These are phyloP conservation scores for Multifurca ochricompacta DNA, from an alignment of 768 basidiomycete species.

Conservation along the genomic window DNA sequence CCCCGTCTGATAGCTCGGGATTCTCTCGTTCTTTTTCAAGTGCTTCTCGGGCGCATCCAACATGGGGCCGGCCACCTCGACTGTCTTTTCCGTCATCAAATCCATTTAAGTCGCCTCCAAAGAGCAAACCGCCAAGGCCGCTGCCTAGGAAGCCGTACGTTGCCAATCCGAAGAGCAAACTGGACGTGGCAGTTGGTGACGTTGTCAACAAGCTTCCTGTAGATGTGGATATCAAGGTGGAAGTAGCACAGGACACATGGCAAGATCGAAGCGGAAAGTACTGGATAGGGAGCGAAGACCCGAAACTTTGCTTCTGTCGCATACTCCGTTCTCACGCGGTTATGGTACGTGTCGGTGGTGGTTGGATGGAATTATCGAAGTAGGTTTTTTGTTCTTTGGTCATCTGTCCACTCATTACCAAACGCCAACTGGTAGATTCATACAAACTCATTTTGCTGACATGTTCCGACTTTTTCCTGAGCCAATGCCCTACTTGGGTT, in stretches of 20 bases:
- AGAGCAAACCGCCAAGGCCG: slow-evolving; percentile 29
- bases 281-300: slow-evolving; percentile 91
- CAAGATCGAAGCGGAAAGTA: slow-evolving; percentile 91
- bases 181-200: slow-evolving; percentile 88
- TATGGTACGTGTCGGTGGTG: slow-evolving; percentile 95
- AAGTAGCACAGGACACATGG: slow-evolving; percentile 79
- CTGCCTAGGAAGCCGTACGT: slow-evolving; percentile 62
- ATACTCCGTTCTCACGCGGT: slow-evolving; percentile 88
- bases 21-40: slow-evolving; percentile 41
- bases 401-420: not conserved
- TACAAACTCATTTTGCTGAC: slow-evolving; percentile 79
- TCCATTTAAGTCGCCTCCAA: slow-evolving; percentile 39
- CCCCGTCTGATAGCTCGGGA: slow-evolving; percentile 51
- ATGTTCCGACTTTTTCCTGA: slow-evolving; percentile 68
- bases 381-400: slow-evolving; percentile 32
- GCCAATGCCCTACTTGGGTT: slow-evolving; percentile 37
- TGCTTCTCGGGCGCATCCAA: slow-evolving; percentile 44
- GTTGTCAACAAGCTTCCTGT: slow-evolving; percentile 86
- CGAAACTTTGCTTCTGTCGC: slow-evolving; percentile 85
- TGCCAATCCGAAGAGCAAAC: slow-evolving; percentile 82
- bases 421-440: slow-evolving; percentile 50
- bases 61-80: slow-evolving; percentile 64
- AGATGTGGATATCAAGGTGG: slow-evolving; percentile 73
- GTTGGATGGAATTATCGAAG: slow-evolving; percentile 90
- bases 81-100: slow-evolving; percentile 43